Conservation (phyloP, 768 basidiomycete species). For the Mycena vitilis region DNA sequence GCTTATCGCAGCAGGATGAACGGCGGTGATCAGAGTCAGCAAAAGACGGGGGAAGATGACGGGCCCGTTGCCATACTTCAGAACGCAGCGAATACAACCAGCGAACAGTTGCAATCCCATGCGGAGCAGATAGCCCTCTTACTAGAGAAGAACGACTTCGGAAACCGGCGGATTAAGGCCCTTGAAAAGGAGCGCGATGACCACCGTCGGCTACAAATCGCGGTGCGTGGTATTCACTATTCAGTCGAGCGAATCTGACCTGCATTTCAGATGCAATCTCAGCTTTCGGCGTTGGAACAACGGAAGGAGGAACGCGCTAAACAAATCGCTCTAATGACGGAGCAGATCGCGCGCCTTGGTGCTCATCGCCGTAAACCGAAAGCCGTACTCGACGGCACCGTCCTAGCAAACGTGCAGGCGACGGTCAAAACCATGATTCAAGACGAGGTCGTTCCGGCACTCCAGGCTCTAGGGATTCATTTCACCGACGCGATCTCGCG, state of each 20-base stretch:
- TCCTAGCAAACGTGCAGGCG: conserved; percentile 3
- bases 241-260: background rate
- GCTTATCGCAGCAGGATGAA: conserved; percentile 2
- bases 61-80: background rate
- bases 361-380: background rate
- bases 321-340: background rate
- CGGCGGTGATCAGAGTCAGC: background rate
- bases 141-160: background rate
- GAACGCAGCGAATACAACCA: background rate
- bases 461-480: conserved; percentile 1
- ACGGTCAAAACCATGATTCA: conserved; percentile 23
- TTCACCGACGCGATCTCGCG: conserved; percentile 21
- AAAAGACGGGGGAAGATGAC: background rate
- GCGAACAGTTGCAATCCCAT: background rate
- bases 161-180: background rate
- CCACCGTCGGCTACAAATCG: background rate
- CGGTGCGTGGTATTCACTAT: conserved; percentile 6
- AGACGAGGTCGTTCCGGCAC: conserved; percentile 26
- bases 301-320: conserved; percentile 5
- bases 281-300: conserved; percentile 11
- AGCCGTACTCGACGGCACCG: conserved; percentile 18
- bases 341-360: conserved; percentile 4
- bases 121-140: conserved; percentile 1
- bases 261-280: conserved; percentile 19
- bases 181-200: background rate